phyloP scores from a whole-genome alignment of 139 green algal genomes.

The Ettlia oleoabundans region DNA sequence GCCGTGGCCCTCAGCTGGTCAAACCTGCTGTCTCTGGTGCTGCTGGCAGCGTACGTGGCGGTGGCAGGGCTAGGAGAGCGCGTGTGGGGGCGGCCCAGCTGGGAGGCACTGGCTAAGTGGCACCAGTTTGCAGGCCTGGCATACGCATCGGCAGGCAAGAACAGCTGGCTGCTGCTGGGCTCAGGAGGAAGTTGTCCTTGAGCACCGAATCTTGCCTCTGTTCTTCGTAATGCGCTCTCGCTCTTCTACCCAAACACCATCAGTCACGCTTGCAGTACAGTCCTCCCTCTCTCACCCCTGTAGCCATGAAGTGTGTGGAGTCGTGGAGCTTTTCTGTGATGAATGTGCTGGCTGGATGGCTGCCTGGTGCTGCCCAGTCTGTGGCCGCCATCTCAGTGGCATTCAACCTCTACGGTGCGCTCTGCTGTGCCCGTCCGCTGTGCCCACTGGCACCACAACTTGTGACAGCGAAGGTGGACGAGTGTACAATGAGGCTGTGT shows the following conservation, averaged over 20 bases:
- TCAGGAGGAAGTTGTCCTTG: no score
- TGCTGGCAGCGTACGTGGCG: constrained; percentile 42
- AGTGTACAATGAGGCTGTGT: no score
- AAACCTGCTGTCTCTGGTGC: constrained; percentile 25
- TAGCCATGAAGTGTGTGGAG: constrained; percentile 57
- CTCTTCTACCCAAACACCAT: background rate
- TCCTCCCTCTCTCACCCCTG: constrained; percentile 30
- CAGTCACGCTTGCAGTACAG: constrained; percentile 21
- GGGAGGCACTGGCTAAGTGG: constrained; percentile 3
- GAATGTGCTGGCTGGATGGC: constrained; percentile 48
- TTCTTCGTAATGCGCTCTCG: background rate
- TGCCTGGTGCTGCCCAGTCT: constrained; percentile 31
- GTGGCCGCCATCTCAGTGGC: constrained; percentile 50
- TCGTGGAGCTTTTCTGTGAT: constrained; percentile 44
- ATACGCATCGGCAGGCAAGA: background rate
- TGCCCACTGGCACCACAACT: no score
- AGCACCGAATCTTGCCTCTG: no score
- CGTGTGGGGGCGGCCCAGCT: constrained; percentile 39
- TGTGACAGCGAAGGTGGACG: no score
- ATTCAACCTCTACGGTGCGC: constrained; percentile 41
- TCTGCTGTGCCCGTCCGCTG: constrained; percentile 11
- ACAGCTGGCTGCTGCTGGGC: no score
- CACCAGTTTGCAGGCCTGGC: constrained; percentile 10
- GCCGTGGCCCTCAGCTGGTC: constrained; percentile 40
- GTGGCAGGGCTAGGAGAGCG: constrained; percentile 33